Conservation (phyloP, 139 green algal species). For the Chlorella vulgaris region DNA sequence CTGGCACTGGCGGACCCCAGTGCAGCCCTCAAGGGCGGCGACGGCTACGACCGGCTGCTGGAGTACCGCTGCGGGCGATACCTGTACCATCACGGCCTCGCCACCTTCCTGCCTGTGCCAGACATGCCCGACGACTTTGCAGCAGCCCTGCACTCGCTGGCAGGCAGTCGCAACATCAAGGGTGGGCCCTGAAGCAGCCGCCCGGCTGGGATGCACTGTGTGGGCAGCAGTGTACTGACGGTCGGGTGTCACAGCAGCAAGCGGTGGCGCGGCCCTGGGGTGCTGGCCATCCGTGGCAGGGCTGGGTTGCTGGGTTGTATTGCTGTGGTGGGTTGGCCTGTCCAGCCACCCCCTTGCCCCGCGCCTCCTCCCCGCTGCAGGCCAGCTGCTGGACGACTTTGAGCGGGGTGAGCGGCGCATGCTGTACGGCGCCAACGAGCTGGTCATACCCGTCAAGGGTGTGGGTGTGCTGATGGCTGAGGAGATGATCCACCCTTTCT, state of each 20-base stretch:
- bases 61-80: conserved; percentile 44
- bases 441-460: conserved; percentile 34
- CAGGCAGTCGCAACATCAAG: conserved; percentile 30
- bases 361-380: background rate
- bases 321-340: too few species aligned
- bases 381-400: conserved; percentile 38
- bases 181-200: conserved; percentile 22
- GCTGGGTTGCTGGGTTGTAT: too few species aligned
- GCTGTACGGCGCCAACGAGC: conserved; percentile 45
- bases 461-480: conserved; percentile 30
- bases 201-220: too few species aligned
- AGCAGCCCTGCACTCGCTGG: conserved; percentile 7
- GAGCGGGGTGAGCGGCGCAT: conserved; percentile 19
- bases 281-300: too few species aligned
- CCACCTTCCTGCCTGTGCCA: conserved; percentile 40
- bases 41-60: conserved; percentile 40
- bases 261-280: too few species aligned
- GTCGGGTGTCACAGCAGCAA: too few species aligned
- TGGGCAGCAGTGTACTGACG: background rate
- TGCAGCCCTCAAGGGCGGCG: conserved; percentile 24
- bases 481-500: conserved; percentile 50
- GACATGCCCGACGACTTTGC: conserved; percentile 26
- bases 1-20: background rate
- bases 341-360: too few species aligned
- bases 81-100: conserved; percentile 28